Percentiles rank a stretch among this genome's conserved stretches.
Conservation (phyloP, 768 basidiomycete genomes). For the Suillus hirtellus region DNA sequence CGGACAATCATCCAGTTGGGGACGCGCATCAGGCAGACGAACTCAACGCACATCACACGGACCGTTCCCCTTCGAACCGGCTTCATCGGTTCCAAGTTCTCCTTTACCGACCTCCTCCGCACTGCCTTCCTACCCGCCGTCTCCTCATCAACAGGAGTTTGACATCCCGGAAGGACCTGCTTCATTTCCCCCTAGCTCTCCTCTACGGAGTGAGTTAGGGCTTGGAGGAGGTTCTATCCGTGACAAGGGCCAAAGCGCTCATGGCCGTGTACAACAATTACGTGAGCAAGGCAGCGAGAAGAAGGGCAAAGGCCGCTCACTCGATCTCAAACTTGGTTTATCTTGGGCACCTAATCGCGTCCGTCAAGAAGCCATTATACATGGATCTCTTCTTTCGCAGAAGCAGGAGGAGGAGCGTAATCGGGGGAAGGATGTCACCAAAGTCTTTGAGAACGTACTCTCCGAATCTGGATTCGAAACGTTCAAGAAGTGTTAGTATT, state of each 20-base stretch:
- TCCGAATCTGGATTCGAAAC: slow-evolving; percentile 39
- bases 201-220: slow-evolving; percentile 34
- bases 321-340: slow-evolving; percentile 69
- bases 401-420: slow-evolving; percentile 17
- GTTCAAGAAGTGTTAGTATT: slow-evolving; percentile 63
- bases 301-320: slow-evolving; percentile 62
- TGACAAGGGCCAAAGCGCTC: slow-evolving; percentile 28
- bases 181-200: slow-evolving; percentile 17
- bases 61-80: slow-evolving; percentile 68
- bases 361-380: slow-evolving; percentile 65
- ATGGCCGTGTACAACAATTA: slow-evolving; percentile 14
- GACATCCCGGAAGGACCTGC: slow-evolving; percentile 13
- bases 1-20: slow-evolving; percentile 55
- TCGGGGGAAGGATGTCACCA: slow-evolving; percentile 36
- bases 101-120: slow-evolving; percentile 24
- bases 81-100: slow-evolving; percentile 52
- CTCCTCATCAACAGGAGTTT: slow-evolving; percentile 12
- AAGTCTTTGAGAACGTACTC: slow-evolving; percentile 36
- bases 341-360: slow-evolving; percentile 73
- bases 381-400: slow-evolving; percentile 33
- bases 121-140: slow-evolving; percentile 18
- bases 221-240: slow-evolving; percentile 29
- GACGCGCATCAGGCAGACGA: slow-evolving; percentile 51
- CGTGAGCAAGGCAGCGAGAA: slow-evolving; percentile 22
- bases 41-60: slow-evolving; percentile 49